phyloP scores from a whole-genome alignment of 164 flowering plant species.

The Malania oleifera region DNA sequence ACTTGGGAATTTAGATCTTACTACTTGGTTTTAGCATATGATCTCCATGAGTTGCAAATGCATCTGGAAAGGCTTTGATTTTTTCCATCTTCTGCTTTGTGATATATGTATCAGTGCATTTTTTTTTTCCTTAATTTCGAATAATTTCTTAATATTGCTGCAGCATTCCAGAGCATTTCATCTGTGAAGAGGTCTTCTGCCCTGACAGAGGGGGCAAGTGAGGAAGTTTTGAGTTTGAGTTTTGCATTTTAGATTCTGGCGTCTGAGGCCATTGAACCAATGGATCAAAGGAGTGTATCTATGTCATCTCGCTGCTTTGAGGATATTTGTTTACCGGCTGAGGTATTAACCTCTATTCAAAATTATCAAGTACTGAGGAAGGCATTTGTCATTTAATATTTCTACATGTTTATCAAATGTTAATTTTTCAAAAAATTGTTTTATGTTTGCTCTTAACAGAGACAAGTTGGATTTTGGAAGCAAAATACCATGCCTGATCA shows the following conservation, averaged over 20 bases:
- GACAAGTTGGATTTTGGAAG: constrained; percentile 29
- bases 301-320: constrained; percentile 24
- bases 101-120: too few relatives aligned
- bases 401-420: not conserved
- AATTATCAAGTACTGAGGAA: not conserved
- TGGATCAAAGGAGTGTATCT: constrained; percentile 28
- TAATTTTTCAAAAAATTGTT: constrained; percentile 1
- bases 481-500: constrained; percentile 21
- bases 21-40: too few relatives aligned
- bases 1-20: too few relatives aligned
- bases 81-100: too few relatives aligned
- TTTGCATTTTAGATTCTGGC: not conserved
- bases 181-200: not conserved
- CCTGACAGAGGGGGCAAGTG: not conserved
- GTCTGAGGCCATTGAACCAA: constrained; percentile 23
- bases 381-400: not conserved
- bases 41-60: too few relatives aligned
- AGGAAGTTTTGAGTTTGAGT: not conserved
- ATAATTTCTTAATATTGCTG: not conserved
- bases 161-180: not conserved
- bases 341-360: constrained; percentile 13
- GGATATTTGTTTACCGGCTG: constrained; percentile 21
- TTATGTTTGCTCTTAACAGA: constrained; percentile 19
- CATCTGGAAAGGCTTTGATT: too few relatives aligned
- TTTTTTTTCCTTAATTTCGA: too few relatives aligned